Conservation (phyloP, 1,284 basidiomycete genomes). For the Moniliella sp. region DNA sequence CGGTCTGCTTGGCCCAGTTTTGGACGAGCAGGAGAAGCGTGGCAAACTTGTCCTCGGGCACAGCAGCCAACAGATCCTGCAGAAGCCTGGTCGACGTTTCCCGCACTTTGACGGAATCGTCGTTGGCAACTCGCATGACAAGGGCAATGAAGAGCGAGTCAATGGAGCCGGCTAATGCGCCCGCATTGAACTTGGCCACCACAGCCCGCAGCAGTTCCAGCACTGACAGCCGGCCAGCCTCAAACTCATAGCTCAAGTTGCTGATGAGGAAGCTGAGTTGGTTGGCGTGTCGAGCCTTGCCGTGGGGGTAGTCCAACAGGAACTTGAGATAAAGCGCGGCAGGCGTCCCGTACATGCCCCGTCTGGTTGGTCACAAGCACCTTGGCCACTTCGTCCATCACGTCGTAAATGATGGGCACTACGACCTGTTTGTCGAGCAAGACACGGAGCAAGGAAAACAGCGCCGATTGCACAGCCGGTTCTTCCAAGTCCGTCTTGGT, state of each 20-base stretch:
- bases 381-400: constrained; percentile 84
- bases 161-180: constrained; percentile 56
- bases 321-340: constrained; percentile 75
- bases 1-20: constrained; percentile 49
- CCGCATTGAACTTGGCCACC: constrained; percentile 60
- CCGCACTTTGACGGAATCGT: constrained; percentile 66
- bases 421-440: constrained; percentile 76
- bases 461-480: constrained; percentile 53
- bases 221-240: constrained; percentile 71
- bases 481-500: constrained; percentile 83
- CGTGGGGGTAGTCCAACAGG: constrained; percentile 90
- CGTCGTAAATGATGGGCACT: constrained; percentile 85
- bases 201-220: constrained; percentile 71
- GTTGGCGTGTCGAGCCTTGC: constrained; percentile 62
- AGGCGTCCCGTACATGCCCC: constrained; percentile 68
- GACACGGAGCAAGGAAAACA: constrained; percentile 75
- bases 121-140: constrained; percentile 79
- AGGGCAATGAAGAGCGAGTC: constrained; percentile 78
- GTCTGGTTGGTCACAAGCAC: constrained; percentile 87
- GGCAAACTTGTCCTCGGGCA: constrained; percentile 40
- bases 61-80: constrained; percentile 49
- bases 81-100: constrained; percentile 66
- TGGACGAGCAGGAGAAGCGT: constrained; percentile 47
- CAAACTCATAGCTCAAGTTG: constrained; percentile 74
- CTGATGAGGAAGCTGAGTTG: constrained; percentile 81